These are phyloP conservation scores for Achaetomiella virescens DNA, from an alignment of 495 filamentous ascomycete genomes.

Conservation along the genomic window DNA sequence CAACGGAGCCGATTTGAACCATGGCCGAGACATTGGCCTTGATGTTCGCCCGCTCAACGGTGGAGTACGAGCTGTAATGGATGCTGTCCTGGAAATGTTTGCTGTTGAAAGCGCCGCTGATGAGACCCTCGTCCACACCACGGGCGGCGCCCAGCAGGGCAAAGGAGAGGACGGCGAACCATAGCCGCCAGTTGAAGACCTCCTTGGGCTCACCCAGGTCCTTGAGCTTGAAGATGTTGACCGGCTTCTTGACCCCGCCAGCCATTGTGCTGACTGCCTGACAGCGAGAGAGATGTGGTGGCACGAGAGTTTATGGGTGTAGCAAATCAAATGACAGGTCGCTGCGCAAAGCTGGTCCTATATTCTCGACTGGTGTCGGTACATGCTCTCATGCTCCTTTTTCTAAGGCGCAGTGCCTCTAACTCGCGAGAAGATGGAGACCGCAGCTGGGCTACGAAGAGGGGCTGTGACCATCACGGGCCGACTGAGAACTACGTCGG, in stretches of 20 bases:
- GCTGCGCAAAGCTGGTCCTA: no score
- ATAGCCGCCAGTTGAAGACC: constrained; percentile 59
- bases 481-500: no score
- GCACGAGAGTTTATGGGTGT: no score
- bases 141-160: constrained; percentile 64
- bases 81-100: constrained; percentile 56
- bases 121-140: constrained; percentile 69
- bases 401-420: no score
- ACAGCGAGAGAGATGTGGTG: not conserved
- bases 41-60: constrained; percentile 53
- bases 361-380: no score
- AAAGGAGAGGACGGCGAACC: constrained; percentile 61
- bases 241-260: constrained; percentile 56
- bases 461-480: no score
- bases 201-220: constrained; percentile 49
- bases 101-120: constrained; percentile 59
- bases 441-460: no score
- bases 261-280: constrained; percentile 41
- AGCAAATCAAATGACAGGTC: no score
- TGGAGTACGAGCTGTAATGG: constrained; percentile 47
- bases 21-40: constrained; percentile 66
- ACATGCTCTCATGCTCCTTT: no score
- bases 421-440: no score
- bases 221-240: constrained; percentile 60
- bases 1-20: constrained; percentile 65